Evolutionary conservation across 257 asterid species (phyloP).

Genomic region (Plectranthus barbatus): DNA sequence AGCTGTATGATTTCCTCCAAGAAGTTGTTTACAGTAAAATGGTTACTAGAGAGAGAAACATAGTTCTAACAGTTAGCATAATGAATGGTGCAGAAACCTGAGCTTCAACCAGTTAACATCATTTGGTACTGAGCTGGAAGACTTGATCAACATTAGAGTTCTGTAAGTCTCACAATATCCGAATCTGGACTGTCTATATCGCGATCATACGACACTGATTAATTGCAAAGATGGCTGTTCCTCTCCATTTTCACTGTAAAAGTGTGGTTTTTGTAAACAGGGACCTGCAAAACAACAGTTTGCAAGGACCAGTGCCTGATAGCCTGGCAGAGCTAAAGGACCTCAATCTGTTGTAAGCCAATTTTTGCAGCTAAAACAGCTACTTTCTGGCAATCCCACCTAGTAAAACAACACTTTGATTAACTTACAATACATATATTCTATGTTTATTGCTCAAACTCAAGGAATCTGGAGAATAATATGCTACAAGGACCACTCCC

Average conservation of each 20-base stretch:
- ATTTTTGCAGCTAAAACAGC: not conserved
- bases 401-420: not conserved
- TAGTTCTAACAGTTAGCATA: not conserved
- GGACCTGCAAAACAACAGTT: conserved; percentile 81
- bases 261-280: conserved; percentile 25
- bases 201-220: not conserved
- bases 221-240: not conserved
- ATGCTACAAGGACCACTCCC: conserved; percentile 93
- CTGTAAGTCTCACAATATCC: conserved; percentile 46
- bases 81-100: conserved; percentile 56
- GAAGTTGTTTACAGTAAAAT: conserved; percentile 3
- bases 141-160: conserved; percentile 78
- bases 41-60: not conserved
- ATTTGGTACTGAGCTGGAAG: conserved; percentile 79
- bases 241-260: not conserved
- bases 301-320: conserved; percentile 69
- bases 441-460: conserved; percentile 12
- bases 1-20: conserved; percentile 41
- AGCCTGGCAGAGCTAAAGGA: conserved; percentile 66
- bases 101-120: conserved; percentile 79
- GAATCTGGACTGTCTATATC: not conserved
- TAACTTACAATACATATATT: not conserved
- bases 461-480: conserved; percentile 79
- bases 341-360: conserved; percentile 74
- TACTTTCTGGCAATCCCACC: not conserved